Base-by-base conservation (phyloP, 2,329 filamentous ascomycete genomes). In the Hirsutella thompsonii region DNA sequence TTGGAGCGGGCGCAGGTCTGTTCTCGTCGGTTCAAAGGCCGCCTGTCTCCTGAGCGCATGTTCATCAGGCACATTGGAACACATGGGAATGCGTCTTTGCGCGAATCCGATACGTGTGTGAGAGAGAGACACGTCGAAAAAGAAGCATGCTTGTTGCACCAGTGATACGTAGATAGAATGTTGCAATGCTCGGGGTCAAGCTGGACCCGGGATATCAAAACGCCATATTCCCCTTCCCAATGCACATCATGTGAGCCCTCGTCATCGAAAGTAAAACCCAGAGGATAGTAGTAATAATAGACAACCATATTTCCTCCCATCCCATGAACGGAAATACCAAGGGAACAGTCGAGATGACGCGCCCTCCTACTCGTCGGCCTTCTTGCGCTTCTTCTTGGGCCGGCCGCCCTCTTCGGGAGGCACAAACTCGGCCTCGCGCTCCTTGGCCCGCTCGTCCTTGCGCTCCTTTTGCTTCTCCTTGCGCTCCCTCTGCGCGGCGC, bases 371-470 rank as follows among this genome's bases (percentile, higher is more conserved):
- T 60, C 58, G 32, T 53, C 52, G 38, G 51, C 47, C 65, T 76
- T 79, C 66, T 76, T 77, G 53, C 72, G 70, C 64, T 79, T 79
- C 65, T 75, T 77, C 52, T 74, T 77, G 52, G 76, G 76, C 39
- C 68, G 71, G 19, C 65, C 69, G 20, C 74, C 70, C 62, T 96
- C 92, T 55, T 85, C 79, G 5, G 92, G 92, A 8, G 90, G 81
- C 43, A 93, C 75, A 60, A 89, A 96, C 42, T 92, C 87, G 58
- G 82, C 79, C 60, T 87, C 81, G 45, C 88, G 73, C 67, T 92
- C 84, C 61, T 81, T 82, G 65, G 82, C 75, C 73, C 86, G 93
- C 61, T 93, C 86, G 49, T 83, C 82, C 70, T 88, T 90, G 69
- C 89, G 90, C 62, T 79, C 72, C 63, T 79, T 83, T 67, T 94